These are phyloP conservation scores for Immersiporthe knoxdaviesiana DNA, from an alignment of 2,329 filamentous ascomycete species.

Conservation along the genomic window DNA sequence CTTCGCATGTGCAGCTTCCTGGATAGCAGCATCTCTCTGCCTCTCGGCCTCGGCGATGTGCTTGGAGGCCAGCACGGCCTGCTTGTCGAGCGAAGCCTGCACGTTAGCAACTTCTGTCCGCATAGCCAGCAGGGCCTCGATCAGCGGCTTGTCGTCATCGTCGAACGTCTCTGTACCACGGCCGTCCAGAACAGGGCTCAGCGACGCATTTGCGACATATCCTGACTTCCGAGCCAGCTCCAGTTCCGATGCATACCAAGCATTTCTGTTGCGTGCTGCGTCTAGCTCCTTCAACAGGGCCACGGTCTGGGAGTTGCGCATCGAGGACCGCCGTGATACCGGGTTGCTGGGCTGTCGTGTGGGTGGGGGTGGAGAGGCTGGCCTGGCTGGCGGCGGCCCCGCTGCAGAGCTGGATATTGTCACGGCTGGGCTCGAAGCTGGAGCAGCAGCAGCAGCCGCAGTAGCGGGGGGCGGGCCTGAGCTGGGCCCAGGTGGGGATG, in stretches of 20 bases:
- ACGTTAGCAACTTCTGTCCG: conserved; percentile 86
- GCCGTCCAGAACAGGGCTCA: conserved; percentile 75
- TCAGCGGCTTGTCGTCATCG: conserved; percentile 87
- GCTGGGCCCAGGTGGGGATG: conserved; percentile 20
- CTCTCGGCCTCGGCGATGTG: conserved; percentile 93
- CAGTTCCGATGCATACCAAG: conserved; percentile 95
- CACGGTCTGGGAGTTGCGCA: conserved; percentile 68
- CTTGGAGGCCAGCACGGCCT: conserved; percentile 81
- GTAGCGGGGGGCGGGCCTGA: not conserved
- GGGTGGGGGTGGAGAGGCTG: conserved; percentile 62
- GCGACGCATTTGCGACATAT: conserved; percentile 73
- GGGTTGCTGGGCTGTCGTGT: conserved; percentile 61
- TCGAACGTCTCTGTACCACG: conserved; percentile 78
- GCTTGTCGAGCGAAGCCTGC: conserved; percentile 85
- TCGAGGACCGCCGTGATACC: conserved; percentile 62
- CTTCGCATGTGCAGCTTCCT: conserved; percentile 92
- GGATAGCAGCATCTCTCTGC: conserved; percentile 91
- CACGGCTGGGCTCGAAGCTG: conserved; percentile 12
- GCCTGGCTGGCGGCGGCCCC: conserved; percentile 38
- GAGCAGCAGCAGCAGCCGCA: conserved; percentile 2
- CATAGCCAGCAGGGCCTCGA: conserved; percentile 93
- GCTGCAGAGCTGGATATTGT: conserved; percentile 40
- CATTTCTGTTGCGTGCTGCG: conserved; percentile 80
- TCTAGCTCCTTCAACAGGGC: conserved; percentile 87
- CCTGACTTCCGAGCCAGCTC: conserved; percentile 89